These are phyloP conservation scores for Schwanniomyces pseudopolymorphus DNA, from an alignment of 805 yeast species.

Conservation along the genomic window DNA sequence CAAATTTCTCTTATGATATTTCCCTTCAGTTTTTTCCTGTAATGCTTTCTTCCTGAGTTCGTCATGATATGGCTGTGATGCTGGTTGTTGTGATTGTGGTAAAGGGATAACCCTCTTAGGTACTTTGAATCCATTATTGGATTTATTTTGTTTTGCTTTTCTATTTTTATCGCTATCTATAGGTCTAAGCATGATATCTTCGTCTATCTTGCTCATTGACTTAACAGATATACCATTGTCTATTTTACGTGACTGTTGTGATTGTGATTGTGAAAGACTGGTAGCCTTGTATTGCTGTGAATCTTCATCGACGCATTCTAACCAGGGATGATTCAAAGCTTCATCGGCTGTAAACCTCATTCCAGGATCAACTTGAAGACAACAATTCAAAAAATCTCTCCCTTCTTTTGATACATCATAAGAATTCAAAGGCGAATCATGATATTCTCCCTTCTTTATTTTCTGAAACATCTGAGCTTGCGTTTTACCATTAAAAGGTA, in stretches of 20 bases:
- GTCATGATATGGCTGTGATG: conserved; percentile 7
- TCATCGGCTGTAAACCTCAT: conserved; percentile 69
- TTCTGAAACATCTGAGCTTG: conserved; percentile 81
- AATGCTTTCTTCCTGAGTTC: neutral
- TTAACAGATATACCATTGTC: conserved; percentile 37
- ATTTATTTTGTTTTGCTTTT: conserved; percentile 14
- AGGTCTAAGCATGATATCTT: conserved; percentile 44
- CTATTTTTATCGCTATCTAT: conserved; percentile 28
- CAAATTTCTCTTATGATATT: neutral
- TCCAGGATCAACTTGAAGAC: conserved; percentile 76
- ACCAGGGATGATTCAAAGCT: conserved; percentile 84
- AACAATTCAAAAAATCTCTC: conserved; percentile 63
- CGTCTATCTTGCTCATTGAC: conserved; percentile 40
- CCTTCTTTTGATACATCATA: conserved; percentile 68
- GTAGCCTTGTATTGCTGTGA: conserved; percentile 38
- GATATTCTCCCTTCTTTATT: conserved; percentile 76
- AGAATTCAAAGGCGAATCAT: conserved; percentile 69
- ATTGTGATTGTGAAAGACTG: conserved; percentile 69
- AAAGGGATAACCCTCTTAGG: conserved; percentile 45
- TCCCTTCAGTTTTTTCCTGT: neutral
- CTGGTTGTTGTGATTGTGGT: conserved; percentile 36
- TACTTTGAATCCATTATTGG: conserved; percentile 38
- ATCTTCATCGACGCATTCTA: conserved; percentile 35
- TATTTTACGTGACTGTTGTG: conserved; percentile 55
- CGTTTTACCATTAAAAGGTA: conserved; percentile 92